Evolutionary conservation across 2,329 filamentous ascomycete genomes (phyloP), one percentile per base, ranked within the genome.

Genomic region (Phyllosticta citriasiana): DNA sequence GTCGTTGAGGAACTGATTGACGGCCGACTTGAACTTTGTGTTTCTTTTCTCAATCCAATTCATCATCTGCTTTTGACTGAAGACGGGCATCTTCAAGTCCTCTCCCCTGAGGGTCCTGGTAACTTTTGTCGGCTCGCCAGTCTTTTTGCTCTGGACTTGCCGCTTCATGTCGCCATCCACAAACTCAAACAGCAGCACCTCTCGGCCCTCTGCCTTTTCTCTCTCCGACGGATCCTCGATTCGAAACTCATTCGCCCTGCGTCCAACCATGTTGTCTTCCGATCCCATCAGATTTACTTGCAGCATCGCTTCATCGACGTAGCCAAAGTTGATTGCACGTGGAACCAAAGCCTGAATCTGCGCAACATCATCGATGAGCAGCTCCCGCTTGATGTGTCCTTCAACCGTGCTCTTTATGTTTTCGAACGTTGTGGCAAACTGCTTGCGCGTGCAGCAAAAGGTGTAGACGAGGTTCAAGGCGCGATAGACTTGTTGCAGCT

Each of bases 391-490:
- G 63, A 86, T 91, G 70, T 97, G 91, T 0, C 83, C 84, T 73
- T 97, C 91, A 0, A 97, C 93, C 0, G 93, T 84, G 8, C 85
- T 83, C 67, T 87, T 91, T 55, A 99, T 88, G 5, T 88, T 96
- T 16, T 94, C 88, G 66, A 97, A 91, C 0, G 93, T 97, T 0
- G 94, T 97, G 0, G 89, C 86, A 27, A 97, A 81, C 68, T 97
- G 89, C 71, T 96, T 97, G 54, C 94, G 86, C 1, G 93, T 93
- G 71, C 87, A 94, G 76, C 91, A 96, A 71, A 99, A 97, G 0
- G 94, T 97, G 68, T 91, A 96, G 0, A 97, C 91, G 1, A 97
- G 77, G 67, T 96, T 99, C 63, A 99, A 77, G 1, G 94, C 93
- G 63, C 86, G 84, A 71, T 97, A 89, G 0, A 87, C 88, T 71